A percentile compares a stretch with the other conserved stretches of the same genome.
Conservation (phyloP, 257 asterid genomes). For the Solanum sitiens region DNA sequence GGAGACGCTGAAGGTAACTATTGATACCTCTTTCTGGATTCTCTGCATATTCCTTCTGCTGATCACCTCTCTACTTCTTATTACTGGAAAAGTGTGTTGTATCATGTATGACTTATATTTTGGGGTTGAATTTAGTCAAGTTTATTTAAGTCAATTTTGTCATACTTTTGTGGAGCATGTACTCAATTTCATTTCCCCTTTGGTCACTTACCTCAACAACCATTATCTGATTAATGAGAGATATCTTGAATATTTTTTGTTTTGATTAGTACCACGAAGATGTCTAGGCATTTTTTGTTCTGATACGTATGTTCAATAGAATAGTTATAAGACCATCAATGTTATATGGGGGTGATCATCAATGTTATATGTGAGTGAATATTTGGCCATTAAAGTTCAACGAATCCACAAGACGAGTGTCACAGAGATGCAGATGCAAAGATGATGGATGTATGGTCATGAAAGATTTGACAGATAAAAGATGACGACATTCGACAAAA, state of each 20-base stretch:
- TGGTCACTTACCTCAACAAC: neutral
- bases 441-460: neutral
- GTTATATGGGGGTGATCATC: neutral
- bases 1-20: constrained; percentile 85
- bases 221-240: neutral
- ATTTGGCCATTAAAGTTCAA: neutral
- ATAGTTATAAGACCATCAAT: neutral
- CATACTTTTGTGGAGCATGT: neutral
- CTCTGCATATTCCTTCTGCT: neutral
- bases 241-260: neutral
- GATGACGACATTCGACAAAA: neutral
- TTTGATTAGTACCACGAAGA: neutral
- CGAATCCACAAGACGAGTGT: neutral
- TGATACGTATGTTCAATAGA: neutral
- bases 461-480: neutral
- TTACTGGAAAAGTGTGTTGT: neutral
- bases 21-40: neutral
- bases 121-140: neutral
- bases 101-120: neutral
- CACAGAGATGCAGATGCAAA: neutral
- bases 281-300: neutral
- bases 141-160: neutral
- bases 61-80: neutral
- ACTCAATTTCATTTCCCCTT: neutral
- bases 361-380: neutral